Percentiles rank a stretch among this genome's conserved stretches.
These are phyloP conservation scores for Jatropha podagrica DNA, from an alignment of 441 rosid species.

Conservation along the genomic window DNA sequence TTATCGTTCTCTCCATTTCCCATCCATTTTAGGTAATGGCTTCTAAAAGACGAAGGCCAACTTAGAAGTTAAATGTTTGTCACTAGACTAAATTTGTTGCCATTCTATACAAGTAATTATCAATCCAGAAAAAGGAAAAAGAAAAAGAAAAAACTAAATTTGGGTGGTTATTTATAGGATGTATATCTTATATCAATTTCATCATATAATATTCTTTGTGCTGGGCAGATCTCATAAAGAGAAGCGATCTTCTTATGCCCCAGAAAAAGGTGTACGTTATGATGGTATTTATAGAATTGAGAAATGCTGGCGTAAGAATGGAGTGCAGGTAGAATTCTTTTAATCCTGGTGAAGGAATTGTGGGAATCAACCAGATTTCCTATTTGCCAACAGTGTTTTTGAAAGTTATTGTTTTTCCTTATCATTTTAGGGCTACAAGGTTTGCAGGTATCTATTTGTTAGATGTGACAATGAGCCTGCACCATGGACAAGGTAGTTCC, in stretches of 20 bases:
- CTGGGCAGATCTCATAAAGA: slow-evolving; percentile 64
- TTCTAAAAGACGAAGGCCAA: background rate
- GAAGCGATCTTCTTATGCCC: slow-evolving; percentile 71
- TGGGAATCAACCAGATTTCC: background rate
- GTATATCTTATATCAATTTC: background rate
- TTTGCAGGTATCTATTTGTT: slow-evolving; percentile 70
- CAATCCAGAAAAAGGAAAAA: background rate
- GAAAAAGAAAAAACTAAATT: background rate
- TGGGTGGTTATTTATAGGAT: background rate
- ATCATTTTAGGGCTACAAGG: slow-evolving; percentile 43
- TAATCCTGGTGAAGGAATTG: background rate
- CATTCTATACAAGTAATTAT: background rate
- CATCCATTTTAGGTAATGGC: background rate
- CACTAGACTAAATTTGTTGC: background rate
- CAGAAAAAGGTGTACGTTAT: slow-evolving; percentile 63
- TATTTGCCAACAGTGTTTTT: slow-evolving; percentile 3
- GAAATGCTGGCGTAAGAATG: slow-evolving; percentile 70
- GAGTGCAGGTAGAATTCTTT: slow-evolving; percentile 42
- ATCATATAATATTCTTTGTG: background rate
- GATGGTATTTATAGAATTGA: slow-evolving; percentile 80
- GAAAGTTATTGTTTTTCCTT: slow-evolving; percentile 5
- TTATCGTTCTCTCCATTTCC: background rate
- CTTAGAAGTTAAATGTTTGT: background rate
- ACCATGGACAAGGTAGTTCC: slow-evolving; percentile 78
- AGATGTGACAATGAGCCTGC: slow-evolving; percentile 89